phyloP scores from a whole-genome alignment of 352 stramenopile genomes.

The Phytopythium sindhum region DNA sequence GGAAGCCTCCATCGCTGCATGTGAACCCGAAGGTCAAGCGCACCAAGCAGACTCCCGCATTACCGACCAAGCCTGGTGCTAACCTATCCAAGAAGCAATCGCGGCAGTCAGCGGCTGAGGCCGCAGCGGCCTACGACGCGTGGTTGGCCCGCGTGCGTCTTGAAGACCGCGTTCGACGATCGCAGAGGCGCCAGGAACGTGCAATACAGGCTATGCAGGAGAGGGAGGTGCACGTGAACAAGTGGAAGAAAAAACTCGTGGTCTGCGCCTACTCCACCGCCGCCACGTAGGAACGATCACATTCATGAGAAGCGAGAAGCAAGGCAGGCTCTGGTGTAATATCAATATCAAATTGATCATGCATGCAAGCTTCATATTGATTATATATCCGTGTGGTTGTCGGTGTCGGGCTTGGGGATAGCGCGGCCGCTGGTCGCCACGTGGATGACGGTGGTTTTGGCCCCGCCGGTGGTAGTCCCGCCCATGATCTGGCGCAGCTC shows the following conservation, averaged over 20 bases:
- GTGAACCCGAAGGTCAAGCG: conserved; percentile 41
- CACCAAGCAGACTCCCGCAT: neutral
- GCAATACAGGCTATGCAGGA: conserved; percentile 22
- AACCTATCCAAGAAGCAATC: neutral
- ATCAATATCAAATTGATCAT: conserved; percentile 3
- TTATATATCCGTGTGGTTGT: conserved; percentile 37
- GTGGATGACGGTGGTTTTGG: conserved; percentile 39
- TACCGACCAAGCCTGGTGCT: conserved; percentile 3
- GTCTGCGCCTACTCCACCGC: conserved; percentile 69
- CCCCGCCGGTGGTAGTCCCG: conserved; percentile 1
- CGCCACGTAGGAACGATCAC: neutral
- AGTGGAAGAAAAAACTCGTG: conserved; percentile 62
- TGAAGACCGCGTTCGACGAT: conserved; percentile 43
- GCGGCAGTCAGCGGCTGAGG: conserved; percentile 2
- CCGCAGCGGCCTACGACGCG: conserved; percentile 21
- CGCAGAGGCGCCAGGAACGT: conserved; percentile 24
- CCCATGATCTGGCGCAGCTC: conserved; percentile 68
- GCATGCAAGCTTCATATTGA: neutral
- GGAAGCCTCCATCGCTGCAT: conserved; percentile 47
- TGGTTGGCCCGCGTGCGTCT: conserved; percentile 47
- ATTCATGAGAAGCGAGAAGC: neutral
- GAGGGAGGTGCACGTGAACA: conserved; percentile 33
- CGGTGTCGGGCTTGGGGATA: conserved; percentile 29
- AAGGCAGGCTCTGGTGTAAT: neutral
- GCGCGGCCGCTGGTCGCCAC: conserved; percentile 12